Evolutionary conservation across 2,329 filamentous ascomycete species (phyloP).

Genomic region (Lachnellula hyalina): DNA sequence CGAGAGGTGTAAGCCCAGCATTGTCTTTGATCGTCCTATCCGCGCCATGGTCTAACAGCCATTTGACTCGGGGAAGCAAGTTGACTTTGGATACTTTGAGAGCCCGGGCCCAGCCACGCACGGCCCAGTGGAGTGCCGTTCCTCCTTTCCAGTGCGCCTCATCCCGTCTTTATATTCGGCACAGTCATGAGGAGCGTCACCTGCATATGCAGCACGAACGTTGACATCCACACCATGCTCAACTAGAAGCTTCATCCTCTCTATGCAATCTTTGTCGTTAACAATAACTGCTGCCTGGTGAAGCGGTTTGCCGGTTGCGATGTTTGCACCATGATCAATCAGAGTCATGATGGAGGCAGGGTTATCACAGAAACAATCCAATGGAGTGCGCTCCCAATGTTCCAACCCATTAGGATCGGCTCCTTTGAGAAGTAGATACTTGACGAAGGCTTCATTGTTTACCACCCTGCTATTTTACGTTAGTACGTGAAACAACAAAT

Average conservation of each 20-base stretch:
- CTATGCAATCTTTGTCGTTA: background rate
- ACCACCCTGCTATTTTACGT: background rate
- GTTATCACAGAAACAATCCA: background rate
- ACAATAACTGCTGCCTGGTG: background rate
- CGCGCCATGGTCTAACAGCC: no score
- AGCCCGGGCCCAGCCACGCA: background rate
- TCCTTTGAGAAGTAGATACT: constrained; percentile 1
- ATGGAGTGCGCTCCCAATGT: background rate
- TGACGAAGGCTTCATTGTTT: background rate
- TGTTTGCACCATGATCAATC: background rate
- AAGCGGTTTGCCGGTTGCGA: background rate
- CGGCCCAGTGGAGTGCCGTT: background rate
- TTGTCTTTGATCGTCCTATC: no score
- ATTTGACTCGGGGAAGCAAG: no score
- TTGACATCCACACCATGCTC: background rate
- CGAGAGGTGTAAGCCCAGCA: no score
- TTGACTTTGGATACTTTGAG: no score
- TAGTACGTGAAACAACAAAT: background rate
- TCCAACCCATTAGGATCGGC: background rate
- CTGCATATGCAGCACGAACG: background rate
- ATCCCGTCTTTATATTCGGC: background rate
- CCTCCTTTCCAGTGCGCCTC: background rate
- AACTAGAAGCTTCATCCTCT: background rate
- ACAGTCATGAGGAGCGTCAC: background rate
- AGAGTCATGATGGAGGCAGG: background rate